Evolutionary conservation across 768 basidiomycete species (phyloP).

Genomic region (Scleroderma citrinum): DNA sequence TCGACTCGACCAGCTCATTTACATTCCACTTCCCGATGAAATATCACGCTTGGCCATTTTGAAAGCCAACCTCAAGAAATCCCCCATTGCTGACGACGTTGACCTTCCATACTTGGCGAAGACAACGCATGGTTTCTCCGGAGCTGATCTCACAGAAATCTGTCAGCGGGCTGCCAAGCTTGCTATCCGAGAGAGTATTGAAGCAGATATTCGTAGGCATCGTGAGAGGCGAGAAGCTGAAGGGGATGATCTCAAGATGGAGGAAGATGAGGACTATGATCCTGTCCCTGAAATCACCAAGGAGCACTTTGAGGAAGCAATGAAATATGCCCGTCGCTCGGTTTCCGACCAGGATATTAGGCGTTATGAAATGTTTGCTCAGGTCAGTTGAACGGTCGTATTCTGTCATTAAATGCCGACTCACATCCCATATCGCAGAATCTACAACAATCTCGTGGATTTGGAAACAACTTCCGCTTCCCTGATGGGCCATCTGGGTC

Average conservation of each 20-base stretch:
- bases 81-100: constrained; percentile 78
- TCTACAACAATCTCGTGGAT: constrained; percentile 84
- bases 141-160: constrained; percentile 99
- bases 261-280: constrained; percentile 78
- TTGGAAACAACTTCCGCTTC: constrained; percentile 98
- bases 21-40: constrained; percentile 98
- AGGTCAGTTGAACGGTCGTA: constrained; percentile 40
- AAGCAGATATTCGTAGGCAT: constrained; percentile 75
- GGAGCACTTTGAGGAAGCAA: constrained; percentile 98
- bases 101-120: constrained; percentile 84
- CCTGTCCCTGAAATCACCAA: constrained; percentile 85
- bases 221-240: constrained; percentile 80
- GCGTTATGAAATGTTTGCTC: constrained; percentile 97
- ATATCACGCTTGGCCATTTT: constrained; percentile 87
- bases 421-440: constrained; percentile 44
- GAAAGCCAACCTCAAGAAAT: constrained; percentile 86
- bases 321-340: constrained; percentile 95
- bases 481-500: constrained; percentile 54
- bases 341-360: constrained; percentile 96
- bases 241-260: constrained; percentile 69
- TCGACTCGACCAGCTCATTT: constrained; percentile 98
- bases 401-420: constrained; percentile 4
- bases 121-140: constrained; percentile 95
- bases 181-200: constrained; percentile 93
- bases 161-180: constrained; percentile 97